phyloP scores from a whole-genome alignment of 345 rosid genomes.

The Tarenaya hassleriana region DNA sequence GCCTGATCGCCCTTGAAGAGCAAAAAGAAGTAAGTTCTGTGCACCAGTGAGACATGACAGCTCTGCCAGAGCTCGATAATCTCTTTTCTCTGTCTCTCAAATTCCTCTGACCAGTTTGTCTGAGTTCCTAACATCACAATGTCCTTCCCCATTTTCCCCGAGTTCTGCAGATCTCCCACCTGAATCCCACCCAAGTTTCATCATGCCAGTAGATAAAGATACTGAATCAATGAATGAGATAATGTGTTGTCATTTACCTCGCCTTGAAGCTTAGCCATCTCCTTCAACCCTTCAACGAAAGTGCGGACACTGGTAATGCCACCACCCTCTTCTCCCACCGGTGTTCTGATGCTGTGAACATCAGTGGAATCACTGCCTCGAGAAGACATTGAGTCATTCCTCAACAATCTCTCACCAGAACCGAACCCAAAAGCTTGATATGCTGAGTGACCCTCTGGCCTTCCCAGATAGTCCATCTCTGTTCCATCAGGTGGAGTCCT shows the following conservation, averaged over 20 bases:
- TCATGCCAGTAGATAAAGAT: conserved; percentile 17
- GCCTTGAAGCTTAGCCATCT: conserved; percentile 41
- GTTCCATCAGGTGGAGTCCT: conserved; percentile 62
- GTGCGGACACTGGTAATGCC: conserved; percentile 67
- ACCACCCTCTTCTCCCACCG: conserved; percentile 41
- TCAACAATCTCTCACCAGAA: conserved; percentile 31
- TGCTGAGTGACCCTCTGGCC: conserved; percentile 45
- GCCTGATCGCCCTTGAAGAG: conserved; percentile 88
- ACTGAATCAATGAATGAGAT: no score
- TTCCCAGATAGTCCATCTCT: conserved; percentile 54
- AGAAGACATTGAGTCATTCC: conserved; percentile 78
- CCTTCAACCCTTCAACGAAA: conserved; percentile 79
- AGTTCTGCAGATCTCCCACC: conserved; percentile 28
- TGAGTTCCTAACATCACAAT: conserved; percentile 36
- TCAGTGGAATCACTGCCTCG: conserved; percentile 57
- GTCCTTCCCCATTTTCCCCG: conserved; percentile 44
- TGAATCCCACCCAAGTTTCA: conserved; percentile 17
- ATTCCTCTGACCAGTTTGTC: conserved; percentile 56
- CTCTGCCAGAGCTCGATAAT: conserved; percentile 82
- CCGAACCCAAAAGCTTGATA: conserved; percentile 38
- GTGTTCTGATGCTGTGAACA: conserved; percentile 41
- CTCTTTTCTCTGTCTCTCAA: conserved; percentile 53
- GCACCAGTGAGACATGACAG: conserved; percentile 76
- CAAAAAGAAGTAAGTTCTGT: conserved; percentile 90
- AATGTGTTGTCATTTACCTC: no score